Percentiles rank a stretch among this genome's conserved stretches.
Conservation (phyloP, 164 flowering plant genomes). For the Vitis rotundifolia region DNA sequence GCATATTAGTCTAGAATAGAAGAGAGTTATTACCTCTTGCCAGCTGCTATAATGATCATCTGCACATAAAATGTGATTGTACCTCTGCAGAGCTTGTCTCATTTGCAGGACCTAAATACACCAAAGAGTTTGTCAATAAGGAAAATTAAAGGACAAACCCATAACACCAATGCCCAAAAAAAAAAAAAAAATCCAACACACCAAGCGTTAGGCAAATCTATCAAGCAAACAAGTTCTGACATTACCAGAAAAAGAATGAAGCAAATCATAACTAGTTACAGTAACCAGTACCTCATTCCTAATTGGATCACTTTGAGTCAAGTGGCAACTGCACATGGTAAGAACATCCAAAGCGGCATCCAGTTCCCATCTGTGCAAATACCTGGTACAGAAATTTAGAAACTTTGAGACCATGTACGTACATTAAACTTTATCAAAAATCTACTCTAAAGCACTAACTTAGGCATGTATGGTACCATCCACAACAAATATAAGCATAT, state of each 20-base stretch:
- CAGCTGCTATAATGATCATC: slow-evolving; percentile 88
- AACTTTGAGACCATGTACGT: not conserved
- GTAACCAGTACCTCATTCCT: slow-evolving; percentile 58
- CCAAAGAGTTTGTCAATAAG: slow-evolving; percentile 15
- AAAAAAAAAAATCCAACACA: not conserved
- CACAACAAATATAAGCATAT: no score
- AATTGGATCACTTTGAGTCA: slow-evolving; percentile 60
- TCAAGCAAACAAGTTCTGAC: not conserved
- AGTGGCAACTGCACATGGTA: slow-evolving; percentile 95
- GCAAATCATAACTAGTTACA: not conserved
- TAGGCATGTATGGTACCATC: no score
- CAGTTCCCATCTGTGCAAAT: slow-evolving; percentile 86
- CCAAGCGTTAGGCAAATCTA: not conserved
- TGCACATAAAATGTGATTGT: slow-evolving; percentile 82
- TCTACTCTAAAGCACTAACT: no score
- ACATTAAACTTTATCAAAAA: no score
- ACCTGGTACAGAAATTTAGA: slow-evolving; percentile 42
- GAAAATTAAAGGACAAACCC: not conserved
- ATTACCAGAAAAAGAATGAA: not conserved
- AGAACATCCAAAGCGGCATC: slow-evolving; percentile 92
- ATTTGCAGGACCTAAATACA: slow-evolving; percentile 64
- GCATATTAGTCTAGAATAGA: not conserved
- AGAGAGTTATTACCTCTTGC: slow-evolving; percentile 73
- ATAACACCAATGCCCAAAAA: not conserved
- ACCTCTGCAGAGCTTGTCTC: slow-evolving; percentile 84